These are phyloP conservation scores for Coemansia sp. DNA, from an alignment of 192 early-diverging fungal species.

Conservation along the genomic window DNA sequence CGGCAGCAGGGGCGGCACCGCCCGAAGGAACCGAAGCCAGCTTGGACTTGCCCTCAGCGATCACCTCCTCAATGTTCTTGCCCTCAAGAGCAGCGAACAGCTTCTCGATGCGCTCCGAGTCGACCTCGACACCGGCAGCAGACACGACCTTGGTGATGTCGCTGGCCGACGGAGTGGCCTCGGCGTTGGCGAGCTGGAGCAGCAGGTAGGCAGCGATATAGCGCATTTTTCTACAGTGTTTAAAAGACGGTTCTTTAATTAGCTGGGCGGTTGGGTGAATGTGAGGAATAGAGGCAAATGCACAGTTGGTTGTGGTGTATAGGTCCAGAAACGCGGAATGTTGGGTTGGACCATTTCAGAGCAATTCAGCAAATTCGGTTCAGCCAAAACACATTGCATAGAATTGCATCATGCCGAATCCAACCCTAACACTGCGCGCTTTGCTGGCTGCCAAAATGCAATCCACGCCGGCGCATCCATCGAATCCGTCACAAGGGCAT, in stretches of 20 bases:
- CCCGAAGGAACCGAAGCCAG: slow-evolving; percentile 91
- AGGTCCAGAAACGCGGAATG: neutral
- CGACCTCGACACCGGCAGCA: slow-evolving; percentile 90
- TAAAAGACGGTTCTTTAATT: too few relatives aligned
- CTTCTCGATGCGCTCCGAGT: slow-evolving; percentile 73
- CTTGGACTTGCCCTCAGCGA: slow-evolving; percentile 89
- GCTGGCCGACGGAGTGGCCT: slow-evolving; percentile 69
- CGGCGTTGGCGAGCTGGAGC: slow-evolving; percentile 83
- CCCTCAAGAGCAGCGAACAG: slow-evolving; percentile 83
- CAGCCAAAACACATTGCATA: neutral
- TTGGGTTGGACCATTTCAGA: neutral
- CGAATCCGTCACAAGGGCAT: neutral
- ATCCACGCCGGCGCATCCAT: slow-evolving; percentile 4
- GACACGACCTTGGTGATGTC: slow-evolving; percentile 82
- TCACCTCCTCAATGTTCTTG: slow-evolving; percentile 90
- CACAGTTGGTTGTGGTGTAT: too few relatives aligned
- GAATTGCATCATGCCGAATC: neutral
- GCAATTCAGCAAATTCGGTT: neutral
- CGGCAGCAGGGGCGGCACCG: slow-evolving; percentile 73
- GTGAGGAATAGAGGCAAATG: too few relatives aligned
- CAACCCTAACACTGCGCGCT: neutral
- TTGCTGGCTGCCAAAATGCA: neutral
- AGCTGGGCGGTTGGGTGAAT: too few relatives aligned
- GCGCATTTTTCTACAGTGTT: slow-evolving; percentile 76
- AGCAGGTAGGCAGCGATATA: slow-evolving; percentile 98